Percentiles rank a stretch among this genome's conserved stretches.
These are phyloP conservation scores for Emericellopsis cladophorae DNA, from an alignment of 2,329 filamentous ascomycete genomes.

Conservation along the genomic window DNA sequence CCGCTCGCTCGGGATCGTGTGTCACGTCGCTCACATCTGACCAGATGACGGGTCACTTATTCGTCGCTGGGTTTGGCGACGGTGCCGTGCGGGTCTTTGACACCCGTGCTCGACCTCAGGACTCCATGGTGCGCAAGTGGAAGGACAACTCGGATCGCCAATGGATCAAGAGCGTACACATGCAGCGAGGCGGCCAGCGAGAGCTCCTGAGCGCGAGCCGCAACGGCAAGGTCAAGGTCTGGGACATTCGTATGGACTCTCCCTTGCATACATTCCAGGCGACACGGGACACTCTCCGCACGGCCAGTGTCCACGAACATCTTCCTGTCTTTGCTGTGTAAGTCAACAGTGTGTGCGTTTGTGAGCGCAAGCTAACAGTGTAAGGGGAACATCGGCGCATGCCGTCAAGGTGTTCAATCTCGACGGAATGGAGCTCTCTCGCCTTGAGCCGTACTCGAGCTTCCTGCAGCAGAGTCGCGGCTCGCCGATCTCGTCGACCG, in stretches of 20 bases:
- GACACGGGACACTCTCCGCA: slow-evolving; percentile 67
- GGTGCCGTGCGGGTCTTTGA: slow-evolving; percentile 92
- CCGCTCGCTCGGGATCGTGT: slow-evolving; percentile 85
- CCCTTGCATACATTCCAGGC: slow-evolving; percentile 62
- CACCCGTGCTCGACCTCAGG: slow-evolving; percentile 68
- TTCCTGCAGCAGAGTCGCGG: slow-evolving; percentile 73
- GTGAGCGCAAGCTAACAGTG: not conserved
- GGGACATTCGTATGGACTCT: slow-evolving; percentile 85
- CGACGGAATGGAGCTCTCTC: slow-evolving; percentile 65
- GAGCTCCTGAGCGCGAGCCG: slow-evolving; percentile 84
- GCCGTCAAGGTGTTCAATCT: slow-evolving; percentile 89
- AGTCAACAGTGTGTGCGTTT: slow-evolving; percentile 21
- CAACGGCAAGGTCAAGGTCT: slow-evolving; percentile 87
- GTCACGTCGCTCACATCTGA: slow-evolving; percentile 94
- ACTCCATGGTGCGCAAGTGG: slow-evolving; percentile 94
- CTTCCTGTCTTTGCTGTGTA: slow-evolving; percentile 90
- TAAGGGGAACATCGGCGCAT: slow-evolving; percentile 76
- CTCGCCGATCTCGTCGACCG: slow-evolving; percentile 73
- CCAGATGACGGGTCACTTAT: slow-evolving; percentile 93
- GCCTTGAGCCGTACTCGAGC: slow-evolving; percentile 79
- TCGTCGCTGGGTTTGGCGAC: slow-evolving; percentile 92
- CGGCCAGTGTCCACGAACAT: slow-evolving; percentile 88
- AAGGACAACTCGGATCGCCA: slow-evolving; percentile 75
- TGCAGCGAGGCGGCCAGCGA: slow-evolving; percentile 88
- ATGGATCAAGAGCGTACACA: slow-evolving; percentile 93